Conservation (phyloP, 352 stramenopile species). For the Globisporangium nagaii region DNA sequence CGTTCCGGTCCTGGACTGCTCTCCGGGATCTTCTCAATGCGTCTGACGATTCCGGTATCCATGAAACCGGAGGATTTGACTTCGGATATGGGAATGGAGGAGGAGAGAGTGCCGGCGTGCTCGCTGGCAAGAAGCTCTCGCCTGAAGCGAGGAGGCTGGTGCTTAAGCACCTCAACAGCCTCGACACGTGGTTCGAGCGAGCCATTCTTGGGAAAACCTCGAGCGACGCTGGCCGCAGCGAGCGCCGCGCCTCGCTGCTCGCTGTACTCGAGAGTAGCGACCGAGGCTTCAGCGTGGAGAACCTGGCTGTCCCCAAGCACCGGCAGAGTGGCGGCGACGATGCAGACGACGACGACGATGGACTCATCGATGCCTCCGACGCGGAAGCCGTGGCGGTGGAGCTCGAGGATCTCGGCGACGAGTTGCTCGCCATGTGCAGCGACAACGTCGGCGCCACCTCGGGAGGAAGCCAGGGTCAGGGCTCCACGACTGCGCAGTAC, state of each 20-base stretch:
- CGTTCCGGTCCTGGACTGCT: conserved; percentile 1
- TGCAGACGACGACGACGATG: not conserved
- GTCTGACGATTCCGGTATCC: not conserved
- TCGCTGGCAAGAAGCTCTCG: not conserved
- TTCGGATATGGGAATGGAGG: not conserved
- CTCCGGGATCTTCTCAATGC: not conserved
- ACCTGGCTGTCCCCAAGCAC: not conserved
- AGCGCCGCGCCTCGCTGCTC: not conserved
- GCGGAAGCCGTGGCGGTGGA: conserved; percentile 1
- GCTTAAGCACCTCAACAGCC: conserved; percentile 35
- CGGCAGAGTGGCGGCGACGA: not conserved
- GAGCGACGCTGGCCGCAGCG: not conserved
- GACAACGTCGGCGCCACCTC: not conserved
- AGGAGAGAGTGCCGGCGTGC: not conserved
- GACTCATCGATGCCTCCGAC: conserved; percentile 3
- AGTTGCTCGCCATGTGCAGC: conserved; percentile 6
- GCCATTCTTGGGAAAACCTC: conserved; percentile 25
- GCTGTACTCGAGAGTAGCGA: conserved; percentile 1
- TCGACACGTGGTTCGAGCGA: conserved; percentile 48
- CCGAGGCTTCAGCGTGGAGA: not conserved
- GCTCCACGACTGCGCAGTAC: not conserved
- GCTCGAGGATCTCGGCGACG: conserved; percentile 4
- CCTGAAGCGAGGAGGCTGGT: conserved; percentile 18
- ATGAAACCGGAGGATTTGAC: no score
- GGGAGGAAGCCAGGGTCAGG: not conserved